phyloP scores from a whole-genome alignment of 441 rosid species.

The Pelargonium australe region DNA sequence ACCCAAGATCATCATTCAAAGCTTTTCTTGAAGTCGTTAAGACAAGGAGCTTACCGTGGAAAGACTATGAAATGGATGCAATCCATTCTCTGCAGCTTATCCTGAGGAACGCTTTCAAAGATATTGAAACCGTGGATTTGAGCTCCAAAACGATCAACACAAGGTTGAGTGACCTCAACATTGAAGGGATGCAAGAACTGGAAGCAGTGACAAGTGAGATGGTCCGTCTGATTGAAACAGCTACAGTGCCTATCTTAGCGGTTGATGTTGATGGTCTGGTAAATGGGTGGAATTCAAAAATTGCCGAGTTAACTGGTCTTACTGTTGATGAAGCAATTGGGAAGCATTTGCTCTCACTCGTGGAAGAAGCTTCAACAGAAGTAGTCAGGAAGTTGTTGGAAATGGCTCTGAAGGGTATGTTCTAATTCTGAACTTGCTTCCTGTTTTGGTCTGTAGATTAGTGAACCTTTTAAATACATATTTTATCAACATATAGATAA shows the following conservation, averaged over 20 bases:
- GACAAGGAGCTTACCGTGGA: conserved; percentile 64
- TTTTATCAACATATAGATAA: neutral
- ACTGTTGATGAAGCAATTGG: conserved; percentile 69
- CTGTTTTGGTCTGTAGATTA: neutral
- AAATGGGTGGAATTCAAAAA: conserved; percentile 80
- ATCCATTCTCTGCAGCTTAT: conserved; percentile 81
- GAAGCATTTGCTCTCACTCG: conserved; percentile 42
- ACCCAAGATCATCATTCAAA: conserved; percentile 85
- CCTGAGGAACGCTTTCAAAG: conserved; percentile 56
- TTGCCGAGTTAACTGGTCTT: conserved; percentile 66
- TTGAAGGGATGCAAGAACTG: conserved; percentile 51
- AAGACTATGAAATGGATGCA: conserved; percentile 83
- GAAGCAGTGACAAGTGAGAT: conserved; percentile 55
- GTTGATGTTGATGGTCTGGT: conserved; percentile 57
- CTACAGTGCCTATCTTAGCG: conserved; percentile 71
- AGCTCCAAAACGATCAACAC: conserved; percentile 42
- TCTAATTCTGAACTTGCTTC: neutral
- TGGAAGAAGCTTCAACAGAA: conserved; percentile 39
- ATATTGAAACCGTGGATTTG: conserved; percentile 29
- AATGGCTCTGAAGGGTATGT: conserved; percentile 51
- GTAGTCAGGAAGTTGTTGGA: conserved; percentile 37
- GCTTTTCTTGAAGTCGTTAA: conserved; percentile 74
- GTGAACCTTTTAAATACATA: neutral
- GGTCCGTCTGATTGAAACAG: conserved; percentile 80
- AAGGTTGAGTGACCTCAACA: conserved; percentile 37